Base-by-base conservation (phyloP, 2,329 filamentous ascomycete genomes). In the Penicillium sclerotigenum region DNA sequence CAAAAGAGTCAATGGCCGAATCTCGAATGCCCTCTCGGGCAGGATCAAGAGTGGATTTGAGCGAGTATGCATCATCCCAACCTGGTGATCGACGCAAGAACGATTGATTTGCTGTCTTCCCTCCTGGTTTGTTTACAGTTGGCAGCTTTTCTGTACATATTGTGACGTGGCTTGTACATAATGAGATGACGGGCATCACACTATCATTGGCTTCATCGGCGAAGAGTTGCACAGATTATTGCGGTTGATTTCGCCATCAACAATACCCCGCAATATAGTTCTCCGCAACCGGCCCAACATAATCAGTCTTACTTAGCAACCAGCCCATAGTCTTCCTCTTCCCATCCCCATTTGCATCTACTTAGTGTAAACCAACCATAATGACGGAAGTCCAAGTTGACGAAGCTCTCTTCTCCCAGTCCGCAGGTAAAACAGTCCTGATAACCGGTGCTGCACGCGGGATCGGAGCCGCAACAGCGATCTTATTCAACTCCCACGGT, bases 361-460 rank as follows among this genome's bases (percentile, higher is more conserved):
- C 5, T 9, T 3, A 0, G n/a, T 18, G 2, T 37, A 14, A 28
- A 40, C 8, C 4, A 34, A 8, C 20, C 20, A 26, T 5, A n/a
- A 52, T 47, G 47, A 5, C 33, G 1, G 31, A 56, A 22, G 41
- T 52, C 13, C 1, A 52, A 7, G 8, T 56, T 10, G n/a, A 42
- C 41, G 20, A 26, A 22, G 8, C 40, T 28, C 36, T 46, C 11
- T 48, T 58, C 52, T 22, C 13, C 5, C 26, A 57, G 47, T 22
- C 36, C 26, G 20, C 58, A 9, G 57, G 62, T 22, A 75, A 73
- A 60, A 77, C 74, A 5, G 69, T 72, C 18, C 65, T 78, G 33
- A 66, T 79, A 38, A 77, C 75, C 3, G 75, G 76, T 9, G 71
- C 69, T 22, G 75, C 75, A 4, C 66, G 70, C 4, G 76, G 74